Evolutionary conservation across 176 grass and related monocot genomes (phyloP), one percentile per base, ranked within the genome.

Genomic region (Alopecurus myosuroides): DNA sequence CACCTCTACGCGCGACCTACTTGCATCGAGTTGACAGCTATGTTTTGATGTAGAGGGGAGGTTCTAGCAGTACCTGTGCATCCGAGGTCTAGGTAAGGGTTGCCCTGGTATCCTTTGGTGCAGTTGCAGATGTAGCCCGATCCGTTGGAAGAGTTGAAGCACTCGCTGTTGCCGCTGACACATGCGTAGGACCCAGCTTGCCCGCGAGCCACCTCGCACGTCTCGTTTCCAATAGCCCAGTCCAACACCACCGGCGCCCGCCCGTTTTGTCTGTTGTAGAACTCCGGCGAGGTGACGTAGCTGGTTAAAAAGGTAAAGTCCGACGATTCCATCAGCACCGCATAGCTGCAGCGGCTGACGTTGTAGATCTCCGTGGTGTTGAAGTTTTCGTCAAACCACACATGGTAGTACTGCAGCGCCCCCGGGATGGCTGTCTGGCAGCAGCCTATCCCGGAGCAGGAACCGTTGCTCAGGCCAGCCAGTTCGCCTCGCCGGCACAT

Each of bases 261-360:
- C 0, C 34, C 80, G 2, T 1, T 17, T n/a, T 6, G 3, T 3
- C 2, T 19, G n/a, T 0, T 4, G 7, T 29, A 29, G 36, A 90
- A 68, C 3, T 6, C 37, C 1, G 41, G 25, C 0, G 69, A 57
- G 3, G 28, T 79, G 10, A 29, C 3, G 17, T 87, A 79, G 37
- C 9, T 29, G 12, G 39, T 3, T 0, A 7, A 4, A 22, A 87
- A 87, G 6, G 1, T 15, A 50, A 84, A 87, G 15, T 7, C 7
- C 2, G 13, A 80, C 2, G 1, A 18, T 37, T 87, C 84, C 51
- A 79, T 52, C 1, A 90, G 65, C 5, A 79, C 61, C 1, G 64
- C 88, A 13, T 87, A 90, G 63, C 73, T 78, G 45, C 88, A 90
- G 17, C 0, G 48, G 18, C 61, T 80, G 9, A 74, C 70, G 46